Base-by-base conservation (phyloP, 2,329 filamentous ascomycete genomes). In the Fusarium sp. region DNA sequence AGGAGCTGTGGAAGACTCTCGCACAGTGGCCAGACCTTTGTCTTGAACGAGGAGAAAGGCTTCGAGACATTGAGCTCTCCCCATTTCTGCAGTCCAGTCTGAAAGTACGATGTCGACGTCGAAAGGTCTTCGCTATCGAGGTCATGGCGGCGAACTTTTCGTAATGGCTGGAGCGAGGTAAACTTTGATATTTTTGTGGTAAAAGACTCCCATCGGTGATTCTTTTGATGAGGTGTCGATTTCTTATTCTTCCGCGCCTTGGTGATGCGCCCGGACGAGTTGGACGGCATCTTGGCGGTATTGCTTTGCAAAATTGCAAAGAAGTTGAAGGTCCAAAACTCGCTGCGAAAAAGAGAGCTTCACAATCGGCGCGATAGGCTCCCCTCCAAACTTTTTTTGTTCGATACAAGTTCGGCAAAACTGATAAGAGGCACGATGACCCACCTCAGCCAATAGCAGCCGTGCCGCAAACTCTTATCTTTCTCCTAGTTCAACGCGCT, bases 1-100 rank as follows among this genome's bases (percentile, higher is more conserved):
- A 99, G 80, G 64, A 99, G 90, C 76, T 97, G 92, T 19, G 93
- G 89, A 38, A 99, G 84, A 72, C 89, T 97, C 75, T 98, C 93
- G 80, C 88, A 94, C 49, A 96, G 82, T 50, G 91, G 88, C 67
- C 85, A 82, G 42, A 92, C 87, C 73, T 91, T 86, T 62, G 88
- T 86, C 66, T 88, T 84, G 77, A 99, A 98, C 37, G 82, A 80
- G 44, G 86, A 86, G 72, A 97, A 99, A 32, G 82, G 85, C 62
- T 90, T 88, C 14, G 94, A 93, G 61, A 97, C 82, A 77, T 98
- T 98, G 75, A 96, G 85, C 69, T 98, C 95, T 50, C 84, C 80
- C 95, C 95, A 99, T 84, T 91, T 91, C 63, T 93, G 87, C 63
- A 98, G 80, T 2, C 92, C 88, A 41, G 87, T 88, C 68, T 88